phyloP scores from a whole-genome alignment of 202 grass and related monocot species.

The Miscanthus sacchariflorus region DNA sequence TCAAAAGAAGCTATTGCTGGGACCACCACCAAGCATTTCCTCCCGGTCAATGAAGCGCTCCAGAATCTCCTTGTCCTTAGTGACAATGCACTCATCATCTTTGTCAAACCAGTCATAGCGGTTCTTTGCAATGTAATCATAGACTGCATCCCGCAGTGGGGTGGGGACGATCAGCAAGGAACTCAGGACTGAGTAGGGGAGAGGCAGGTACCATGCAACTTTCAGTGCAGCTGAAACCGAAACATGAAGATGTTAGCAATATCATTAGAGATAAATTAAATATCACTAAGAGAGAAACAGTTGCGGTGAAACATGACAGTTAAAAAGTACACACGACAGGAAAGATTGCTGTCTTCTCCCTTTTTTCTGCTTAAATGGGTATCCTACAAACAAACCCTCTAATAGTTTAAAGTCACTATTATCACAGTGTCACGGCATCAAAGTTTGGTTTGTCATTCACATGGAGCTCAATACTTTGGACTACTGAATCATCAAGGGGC shows the following conservation, averaged over 20 bases:
- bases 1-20: conserved; percentile 58
- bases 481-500: background rate
- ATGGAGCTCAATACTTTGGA: background rate
- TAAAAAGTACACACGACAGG: too few species aligned
- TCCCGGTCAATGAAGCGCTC: conserved; percentile 91
- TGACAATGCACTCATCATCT: conserved; percentile 76
- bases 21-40: conserved; percentile 68
- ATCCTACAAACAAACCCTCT: background rate
- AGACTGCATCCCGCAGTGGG: conserved; percentile 70
- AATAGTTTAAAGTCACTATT: background rate
- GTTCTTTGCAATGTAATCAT: conserved; percentile 83
- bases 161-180: conserved; percentile 67
- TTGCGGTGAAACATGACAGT: too few species aligned
- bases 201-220: conserved; percentile 90
- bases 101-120: conserved; percentile 93
- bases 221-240: conserved; percentile 71
- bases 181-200: conserved; percentile 78
- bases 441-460: background rate
- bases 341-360: too few species aligned
- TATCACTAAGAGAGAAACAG: background rate
- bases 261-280: background rate
- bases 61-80: conserved; percentile 79
- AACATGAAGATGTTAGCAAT: conserved; percentile 11
- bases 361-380: too few species aligned
- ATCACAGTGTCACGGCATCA: background rate